Conservation (phyloP, 345 rosid species). For the Moringa oleifera region DNA sequence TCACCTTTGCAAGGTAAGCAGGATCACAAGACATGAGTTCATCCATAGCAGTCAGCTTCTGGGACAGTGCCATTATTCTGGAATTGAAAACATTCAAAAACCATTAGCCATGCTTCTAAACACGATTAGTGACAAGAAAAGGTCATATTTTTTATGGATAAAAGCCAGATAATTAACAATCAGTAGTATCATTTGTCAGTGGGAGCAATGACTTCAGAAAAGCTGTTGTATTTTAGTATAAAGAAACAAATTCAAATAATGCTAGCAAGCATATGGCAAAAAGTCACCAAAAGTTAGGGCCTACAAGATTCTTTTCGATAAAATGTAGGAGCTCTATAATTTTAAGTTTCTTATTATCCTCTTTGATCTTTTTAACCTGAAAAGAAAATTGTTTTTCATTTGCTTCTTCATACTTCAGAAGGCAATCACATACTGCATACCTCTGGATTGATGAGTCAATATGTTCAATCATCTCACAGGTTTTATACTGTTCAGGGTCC, state of each 20-base stretch:
- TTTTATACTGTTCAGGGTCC: slow-evolving; percentile 96
- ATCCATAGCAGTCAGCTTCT: slow-evolving; percentile 74
- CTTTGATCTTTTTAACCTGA: not conserved
- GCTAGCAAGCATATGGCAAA: too few species aligned
- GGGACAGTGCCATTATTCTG: slow-evolving; percentile 83
- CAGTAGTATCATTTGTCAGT: not conserved
- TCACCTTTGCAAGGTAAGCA: slow-evolving; percentile 73
- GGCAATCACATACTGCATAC: slow-evolving; percentile 26
- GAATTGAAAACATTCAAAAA: not conserved
- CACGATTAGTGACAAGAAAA: not conserved
- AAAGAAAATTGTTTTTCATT: too few species aligned
- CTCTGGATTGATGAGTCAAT: slow-evolving; percentile 85
- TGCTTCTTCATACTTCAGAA: too few species aligned
- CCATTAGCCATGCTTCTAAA: not conserved
- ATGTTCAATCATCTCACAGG: slow-evolving; percentile 75
- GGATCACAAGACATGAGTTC: slow-evolving; percentile 77
- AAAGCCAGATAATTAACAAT: not conserved
- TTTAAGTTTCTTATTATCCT: too few species aligned
- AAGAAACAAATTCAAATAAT: too few species aligned
- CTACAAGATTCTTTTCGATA: not conserved
- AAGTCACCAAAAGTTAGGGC: too few species aligned
- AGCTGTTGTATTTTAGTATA: too few species aligned
- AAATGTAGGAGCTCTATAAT: too few species aligned
- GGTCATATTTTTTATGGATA: not conserved
- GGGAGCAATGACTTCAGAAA: too few species aligned